These are phyloP conservation scores for Scytalidium sp. DNA, from an alignment of 2,329 filamentous ascomycete species.

Conservation along the genomic window DNA sequence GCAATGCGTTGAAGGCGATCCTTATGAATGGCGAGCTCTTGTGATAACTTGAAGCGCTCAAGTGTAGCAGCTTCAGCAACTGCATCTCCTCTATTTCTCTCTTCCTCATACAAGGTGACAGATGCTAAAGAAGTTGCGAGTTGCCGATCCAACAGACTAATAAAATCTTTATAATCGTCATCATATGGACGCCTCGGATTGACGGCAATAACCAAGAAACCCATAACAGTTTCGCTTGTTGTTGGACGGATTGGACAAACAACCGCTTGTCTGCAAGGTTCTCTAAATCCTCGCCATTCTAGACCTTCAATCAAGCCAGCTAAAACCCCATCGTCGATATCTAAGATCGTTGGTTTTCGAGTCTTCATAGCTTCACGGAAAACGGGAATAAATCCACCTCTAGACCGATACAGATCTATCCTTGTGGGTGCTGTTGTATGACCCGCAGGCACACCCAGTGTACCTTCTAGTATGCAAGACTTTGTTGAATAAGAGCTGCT, in stretches of 20 bases:
- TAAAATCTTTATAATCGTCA: conserved; percentile 73
- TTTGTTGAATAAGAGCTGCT: conserved; percentile 59
- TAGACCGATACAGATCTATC: conserved; percentile 67
- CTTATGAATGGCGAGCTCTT: conserved; percentile 21
- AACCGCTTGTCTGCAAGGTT: conserved; percentile 67
- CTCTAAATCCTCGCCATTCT: conserved; percentile 68
- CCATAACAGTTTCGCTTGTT: conserved; percentile 25
- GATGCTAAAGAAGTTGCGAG: conserved; percentile 77
- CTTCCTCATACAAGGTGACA: conserved; percentile 77
- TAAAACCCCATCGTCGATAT: conserved; percentile 61
- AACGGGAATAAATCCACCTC: conserved; percentile 71
- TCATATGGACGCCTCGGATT: conserved; percentile 78
- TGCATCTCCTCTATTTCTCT: conserved; percentile 68
- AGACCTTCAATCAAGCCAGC: conserved; percentile 64
- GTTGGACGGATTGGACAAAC: conserved; percentile 78
- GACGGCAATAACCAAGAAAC: conserved; percentile 69
- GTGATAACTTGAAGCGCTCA: conserved; percentile 40
- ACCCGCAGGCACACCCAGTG: conserved; percentile 62
- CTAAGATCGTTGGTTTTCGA: conserved; percentile 63
- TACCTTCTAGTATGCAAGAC: conserved; percentile 67
- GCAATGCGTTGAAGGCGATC: conserved; percentile 58
- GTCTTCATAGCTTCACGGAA: conserved; percentile 72
- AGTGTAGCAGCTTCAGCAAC: conserved; percentile 71
- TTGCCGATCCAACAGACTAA: conserved; percentile 70
- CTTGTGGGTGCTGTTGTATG: conserved; percentile 58